phyloP scores from a whole-genome alignment of 176 grass and related monocot genomes.

The Oropetium thomaeum region DNA sequence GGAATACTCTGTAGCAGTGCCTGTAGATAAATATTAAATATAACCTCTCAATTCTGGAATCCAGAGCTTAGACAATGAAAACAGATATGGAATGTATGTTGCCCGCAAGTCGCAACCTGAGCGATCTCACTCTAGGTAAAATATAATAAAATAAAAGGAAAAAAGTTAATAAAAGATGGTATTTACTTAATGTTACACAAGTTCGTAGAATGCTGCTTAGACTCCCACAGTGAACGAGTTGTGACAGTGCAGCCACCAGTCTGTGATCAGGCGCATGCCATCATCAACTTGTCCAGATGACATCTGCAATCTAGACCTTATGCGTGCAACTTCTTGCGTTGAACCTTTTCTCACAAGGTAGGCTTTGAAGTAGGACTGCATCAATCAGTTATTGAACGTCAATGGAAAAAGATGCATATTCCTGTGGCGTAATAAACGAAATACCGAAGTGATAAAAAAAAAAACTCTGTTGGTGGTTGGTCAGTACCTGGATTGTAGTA shows the following conservation, averaged over 20 bases:
- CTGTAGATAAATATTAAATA: constrained; percentile 28
- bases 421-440: not conserved
- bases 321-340: constrained; percentile 37
- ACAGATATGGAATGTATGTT: not conserved
- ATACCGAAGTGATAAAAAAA: too few relatives aligned
- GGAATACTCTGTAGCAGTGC: constrained; percentile 54
- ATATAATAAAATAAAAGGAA: not conserved
- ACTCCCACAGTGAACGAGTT: constrained; percentile 42
- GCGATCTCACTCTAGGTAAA: not conserved
- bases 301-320: constrained; percentile 41
- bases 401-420: not conserved
- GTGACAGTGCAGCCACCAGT: constrained; percentile 41
- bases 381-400: constrained; percentile 22
- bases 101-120: not conserved
- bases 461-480: not conserved
- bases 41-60: not conserved
- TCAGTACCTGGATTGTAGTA: constrained; percentile 45
- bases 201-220: constrained; percentile 48
- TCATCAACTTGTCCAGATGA: constrained; percentile 39
- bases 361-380: constrained; percentile 52
- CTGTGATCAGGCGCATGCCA: constrained; percentile 47
- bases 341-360: constrained; percentile 55
- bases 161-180: constrained; percentile 5
- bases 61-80: not conserved
- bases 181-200: constrained; percentile 64